phyloP scores from a whole-genome alignment of 805 yeast genomes.

The Lipomyces mesembrius region DNA sequence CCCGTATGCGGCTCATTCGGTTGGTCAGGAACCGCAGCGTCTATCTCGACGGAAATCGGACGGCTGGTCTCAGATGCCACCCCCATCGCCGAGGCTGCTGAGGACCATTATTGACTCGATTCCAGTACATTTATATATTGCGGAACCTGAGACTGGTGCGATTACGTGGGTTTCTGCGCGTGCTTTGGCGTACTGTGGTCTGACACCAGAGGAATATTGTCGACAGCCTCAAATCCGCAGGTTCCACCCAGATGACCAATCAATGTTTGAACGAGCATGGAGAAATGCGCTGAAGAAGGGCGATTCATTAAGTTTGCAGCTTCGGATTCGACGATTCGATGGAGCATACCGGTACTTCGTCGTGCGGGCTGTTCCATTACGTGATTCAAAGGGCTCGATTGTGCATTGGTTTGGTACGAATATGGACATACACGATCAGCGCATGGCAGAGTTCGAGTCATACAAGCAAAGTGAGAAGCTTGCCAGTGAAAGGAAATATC shows the following conservation, averaged over 20 bases:
- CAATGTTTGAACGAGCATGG: slow-evolving; percentile 40
- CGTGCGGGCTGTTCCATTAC: slow-evolving; percentile 43
- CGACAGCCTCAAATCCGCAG: slow-evolving; percentile 31
- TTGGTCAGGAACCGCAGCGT: slow-evolving; percentile 22
- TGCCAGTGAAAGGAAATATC: slow-evolving; percentile 44
- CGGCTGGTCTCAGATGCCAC: slow-evolving; percentile 14
- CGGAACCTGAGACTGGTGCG: slow-evolving; percentile 42
- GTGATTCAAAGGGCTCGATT: slow-evolving; percentile 42
- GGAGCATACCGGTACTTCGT: slow-evolving; percentile 43
- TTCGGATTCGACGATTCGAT: slow-evolving; percentile 44
- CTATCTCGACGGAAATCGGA: slow-evolving; percentile 18
- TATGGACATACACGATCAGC: slow-evolving; percentile 46
- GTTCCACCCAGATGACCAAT: slow-evolving; percentile 44
- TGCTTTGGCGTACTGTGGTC: slow-evolving; percentile 43
- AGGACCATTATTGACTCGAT: slow-evolving; percentile 45
- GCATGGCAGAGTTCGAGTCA: slow-evolving; percentile 43
- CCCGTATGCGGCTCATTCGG: background rate
- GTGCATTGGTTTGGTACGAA: slow-evolving; percentile 46
- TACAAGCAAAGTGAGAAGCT: slow-evolving; percentile 40
- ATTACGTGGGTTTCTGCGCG: slow-evolving; percentile 45
- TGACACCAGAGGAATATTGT: slow-evolving; percentile 40
- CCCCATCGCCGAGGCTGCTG: slow-evolving; percentile 35
- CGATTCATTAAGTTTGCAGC: slow-evolving; percentile 41
- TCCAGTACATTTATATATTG: slow-evolving; percentile 45
- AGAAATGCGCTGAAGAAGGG: slow-evolving; percentile 40